These are phyloP conservation scores for Thermomucor indicae-seudaticae DNA, from an alignment of 371 early-diverging fungal genomes.

Conservation along the genomic window DNA sequence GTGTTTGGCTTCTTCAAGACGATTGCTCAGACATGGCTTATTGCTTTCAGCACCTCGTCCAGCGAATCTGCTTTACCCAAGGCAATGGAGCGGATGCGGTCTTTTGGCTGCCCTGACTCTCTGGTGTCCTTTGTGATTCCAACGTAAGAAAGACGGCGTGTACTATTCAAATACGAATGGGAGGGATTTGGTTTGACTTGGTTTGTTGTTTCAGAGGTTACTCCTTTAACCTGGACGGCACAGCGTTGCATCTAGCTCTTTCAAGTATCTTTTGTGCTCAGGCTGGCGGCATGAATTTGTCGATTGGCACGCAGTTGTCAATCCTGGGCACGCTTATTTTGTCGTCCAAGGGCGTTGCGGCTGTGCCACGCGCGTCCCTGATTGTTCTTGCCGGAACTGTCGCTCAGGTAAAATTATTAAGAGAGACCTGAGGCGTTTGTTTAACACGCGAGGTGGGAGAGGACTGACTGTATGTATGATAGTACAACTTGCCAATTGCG, in stretches of 20 bases:
- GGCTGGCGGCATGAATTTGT: conserved; percentile 55
- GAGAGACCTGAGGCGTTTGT: background rate
- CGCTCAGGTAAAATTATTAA: conserved; percentile 9
- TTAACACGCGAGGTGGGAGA: background rate
- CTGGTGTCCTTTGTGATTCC: conserved; percentile 76
- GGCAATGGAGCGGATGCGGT: conserved; percentile 72
- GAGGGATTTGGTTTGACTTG: background rate
- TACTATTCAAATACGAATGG: background rate
- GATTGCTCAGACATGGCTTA: conserved; percentile 62
- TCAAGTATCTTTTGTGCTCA: conserved; percentile 67
- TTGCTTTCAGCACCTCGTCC: conserved; percentile 85
- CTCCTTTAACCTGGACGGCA: conserved; percentile 82
- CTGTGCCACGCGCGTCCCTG: conserved; percentile 73
- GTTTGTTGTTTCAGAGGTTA: conserved; percentile 52
- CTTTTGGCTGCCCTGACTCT: conserved; percentile 68
- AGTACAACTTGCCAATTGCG: conserved; percentile 13
- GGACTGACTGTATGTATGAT: background rate
- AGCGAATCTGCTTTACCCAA: conserved; percentile 78
- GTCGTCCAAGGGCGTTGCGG: conserved; percentile 80
- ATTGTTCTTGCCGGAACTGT: conserved; percentile 57
- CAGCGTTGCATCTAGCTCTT: conserved; percentile 70
- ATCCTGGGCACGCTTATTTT: conserved; percentile 75
- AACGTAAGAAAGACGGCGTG: too few species aligned
- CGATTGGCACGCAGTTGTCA: conserved; percentile 60
- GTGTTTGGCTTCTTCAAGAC: conserved; percentile 51